Evolutionary conservation across 768 basidiomycete genomes (phyloP).

Genomic region (Tulasnella sp.): DNA sequence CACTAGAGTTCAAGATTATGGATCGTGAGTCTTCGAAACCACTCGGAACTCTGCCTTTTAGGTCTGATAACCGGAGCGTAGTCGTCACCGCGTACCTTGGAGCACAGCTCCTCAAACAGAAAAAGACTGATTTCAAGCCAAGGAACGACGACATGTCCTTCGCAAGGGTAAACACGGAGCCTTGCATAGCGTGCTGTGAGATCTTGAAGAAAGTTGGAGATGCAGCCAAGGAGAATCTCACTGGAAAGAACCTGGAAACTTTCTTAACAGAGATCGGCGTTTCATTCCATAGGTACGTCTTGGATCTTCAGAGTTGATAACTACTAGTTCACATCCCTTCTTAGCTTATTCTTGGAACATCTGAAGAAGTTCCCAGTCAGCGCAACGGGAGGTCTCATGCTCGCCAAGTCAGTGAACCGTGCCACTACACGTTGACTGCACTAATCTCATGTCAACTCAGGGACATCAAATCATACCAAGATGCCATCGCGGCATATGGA

Average conservation of each 20-base stretch:
- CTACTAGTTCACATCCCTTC: neutral
- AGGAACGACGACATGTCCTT: conserved; percentile 92
- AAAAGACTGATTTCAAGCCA: conserved; percentile 93
- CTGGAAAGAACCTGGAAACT: conserved; percentile 83
- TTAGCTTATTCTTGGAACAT: conserved; percentile 82
- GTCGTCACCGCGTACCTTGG: conserved; percentile 65
- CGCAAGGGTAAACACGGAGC: conserved; percentile 87
- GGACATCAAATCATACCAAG: conserved; percentile 94
- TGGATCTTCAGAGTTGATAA: neutral
- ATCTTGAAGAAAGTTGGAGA: conserved; percentile 70
- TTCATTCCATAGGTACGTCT: conserved; percentile 68
- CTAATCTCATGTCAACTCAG: conserved; percentile 29
- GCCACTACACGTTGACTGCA: neutral
- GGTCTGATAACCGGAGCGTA: conserved; percentile 23
- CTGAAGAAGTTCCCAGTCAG: conserved; percentile 93
- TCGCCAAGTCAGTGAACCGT: too few relatives aligned
- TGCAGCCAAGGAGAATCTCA: conserved; percentile 57
- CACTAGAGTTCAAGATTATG: conserved; percentile 61
- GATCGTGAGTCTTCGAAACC: conserved; percentile 45
- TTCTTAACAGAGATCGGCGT: conserved; percentile 91
- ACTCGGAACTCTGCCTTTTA: neutral
- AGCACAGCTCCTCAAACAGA: conserved; percentile 74
- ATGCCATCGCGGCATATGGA: conserved; percentile 66
- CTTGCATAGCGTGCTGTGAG: conserved; percentile 77
- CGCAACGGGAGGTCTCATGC: conserved; percentile 92